phyloP scores from a whole-genome alignment of 257 asterid species.

The Capsicum rhomboideum region DNA sequence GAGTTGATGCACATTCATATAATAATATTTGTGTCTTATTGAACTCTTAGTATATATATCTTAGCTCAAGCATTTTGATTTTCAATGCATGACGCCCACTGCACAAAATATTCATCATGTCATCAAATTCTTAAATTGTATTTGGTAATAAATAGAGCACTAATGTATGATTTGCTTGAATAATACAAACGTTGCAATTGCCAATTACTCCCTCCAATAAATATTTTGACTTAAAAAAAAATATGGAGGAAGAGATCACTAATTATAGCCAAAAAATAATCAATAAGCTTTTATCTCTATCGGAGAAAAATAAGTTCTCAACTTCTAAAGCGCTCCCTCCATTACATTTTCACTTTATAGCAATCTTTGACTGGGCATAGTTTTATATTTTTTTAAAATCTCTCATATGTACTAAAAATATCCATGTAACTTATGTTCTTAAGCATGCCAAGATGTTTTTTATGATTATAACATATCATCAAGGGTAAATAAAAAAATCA shows the following conservation, averaged over 20 bases:
- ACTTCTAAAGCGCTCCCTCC: not conserved
- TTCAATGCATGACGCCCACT: slow-evolving; percentile 95
- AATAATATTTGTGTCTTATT: not conserved
- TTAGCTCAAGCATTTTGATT: slow-evolving; percentile 76
- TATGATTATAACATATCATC: not conserved
- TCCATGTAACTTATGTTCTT: not conserved
- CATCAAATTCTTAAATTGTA: not conserved
- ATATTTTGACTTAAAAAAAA: no score
- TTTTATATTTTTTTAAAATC: no score
- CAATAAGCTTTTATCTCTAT: no score
- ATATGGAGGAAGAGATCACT: no score
- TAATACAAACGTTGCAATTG: no score
- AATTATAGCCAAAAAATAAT: no score
- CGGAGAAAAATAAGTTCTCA: no score
- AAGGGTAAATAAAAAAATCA: not conserved
- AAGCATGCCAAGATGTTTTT: not conserved
- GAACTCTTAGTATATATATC: not conserved
- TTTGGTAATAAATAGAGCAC: no score
- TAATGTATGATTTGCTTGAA: no score
- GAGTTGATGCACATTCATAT: not conserved
- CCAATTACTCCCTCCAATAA: no score
- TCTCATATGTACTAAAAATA: not conserved
- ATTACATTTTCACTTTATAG: not conserved
- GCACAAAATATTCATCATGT: slow-evolving; percentile 7
- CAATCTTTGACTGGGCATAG: not conserved